Evolutionary conservation across 805 yeast genomes (phyloP).

Genomic region (Candida tallmaniae): DNA sequence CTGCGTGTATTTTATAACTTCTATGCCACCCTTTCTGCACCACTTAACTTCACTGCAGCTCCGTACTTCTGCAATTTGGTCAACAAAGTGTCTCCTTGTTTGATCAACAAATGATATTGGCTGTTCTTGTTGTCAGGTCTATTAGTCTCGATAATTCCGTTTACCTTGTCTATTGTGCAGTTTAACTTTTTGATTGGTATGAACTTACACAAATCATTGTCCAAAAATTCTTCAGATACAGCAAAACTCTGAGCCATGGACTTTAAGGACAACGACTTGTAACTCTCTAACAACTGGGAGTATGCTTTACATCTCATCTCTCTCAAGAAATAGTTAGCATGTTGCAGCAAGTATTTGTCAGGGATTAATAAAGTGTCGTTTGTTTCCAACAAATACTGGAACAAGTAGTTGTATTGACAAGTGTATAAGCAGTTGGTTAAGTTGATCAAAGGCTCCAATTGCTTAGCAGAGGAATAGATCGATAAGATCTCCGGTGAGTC

Average conservation of each 20-base stretch:
- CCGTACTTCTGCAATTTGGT: conserved; percentile 96
- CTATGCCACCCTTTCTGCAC: conserved; percentile 65
- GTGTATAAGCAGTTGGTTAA: conserved; percentile 84
- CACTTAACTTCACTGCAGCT: conserved; percentile 93
- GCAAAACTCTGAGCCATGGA: conserved; percentile 95
- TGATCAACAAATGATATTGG: conserved; percentile 83
- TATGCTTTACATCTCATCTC: conserved; percentile 95
- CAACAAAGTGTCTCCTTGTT: conserved; percentile 87
- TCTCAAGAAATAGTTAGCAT: conserved; percentile 79
- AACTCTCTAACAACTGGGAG: conserved; percentile 88
- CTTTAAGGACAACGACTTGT: conserved; percentile 81
- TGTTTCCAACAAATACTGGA: conserved; percentile 71
- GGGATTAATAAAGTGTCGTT: conserved; percentile 66
- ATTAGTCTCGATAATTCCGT: conserved; percentile 92
- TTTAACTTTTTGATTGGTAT: conserved; percentile 91
- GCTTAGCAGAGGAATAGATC: conserved; percentile 63
- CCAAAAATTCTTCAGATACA: conserved; percentile 82
- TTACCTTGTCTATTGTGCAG: conserved; percentile 93
- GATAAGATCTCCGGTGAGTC: conserved; percentile 93
- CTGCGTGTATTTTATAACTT: too few species aligned
- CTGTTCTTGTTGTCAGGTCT: conserved; percentile 95
- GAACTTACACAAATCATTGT: conserved; percentile 80
- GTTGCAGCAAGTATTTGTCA: conserved; percentile 63
- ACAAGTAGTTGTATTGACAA: conserved; percentile 78
- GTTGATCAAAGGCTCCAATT: conserved; percentile 74